phyloP scores from a whole-genome alignment of 495 filamentous ascomycete species.

The Penicillium cinerascens region DNA sequence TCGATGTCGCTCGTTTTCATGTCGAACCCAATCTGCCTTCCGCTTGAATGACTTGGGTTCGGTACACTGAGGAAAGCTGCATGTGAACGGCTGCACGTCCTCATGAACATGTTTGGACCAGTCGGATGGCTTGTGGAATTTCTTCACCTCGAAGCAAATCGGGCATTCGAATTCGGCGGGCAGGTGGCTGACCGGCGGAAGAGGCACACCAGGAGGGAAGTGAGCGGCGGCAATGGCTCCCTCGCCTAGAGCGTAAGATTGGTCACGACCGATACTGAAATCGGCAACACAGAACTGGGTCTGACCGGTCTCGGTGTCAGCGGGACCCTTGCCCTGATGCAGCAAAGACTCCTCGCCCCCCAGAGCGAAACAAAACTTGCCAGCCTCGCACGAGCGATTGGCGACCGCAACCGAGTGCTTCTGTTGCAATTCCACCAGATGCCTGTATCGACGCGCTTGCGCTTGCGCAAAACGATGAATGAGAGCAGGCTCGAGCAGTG shows the following conservation, averaged over 20 bases:
- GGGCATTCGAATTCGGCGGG: slow-evolving; percentile 93
- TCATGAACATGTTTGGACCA: slow-evolving; percentile 99
- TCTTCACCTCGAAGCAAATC: slow-evolving; percentile 85
- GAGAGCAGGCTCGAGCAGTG: slow-evolving; percentile 62
- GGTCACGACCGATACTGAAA: slow-evolving; percentile 58
- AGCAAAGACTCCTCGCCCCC: slow-evolving; percentile 57
- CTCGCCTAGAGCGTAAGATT: slow-evolving; percentile 59
- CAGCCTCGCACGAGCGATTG: slow-evolving; percentile 54
- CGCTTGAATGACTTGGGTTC: slow-evolving; percentile 95
- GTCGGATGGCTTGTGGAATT: slow-evolving; percentile 90
- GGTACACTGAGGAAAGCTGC: slow-evolving; percentile 79
- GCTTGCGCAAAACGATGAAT: slow-evolving; percentile 82
- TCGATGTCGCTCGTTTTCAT: slow-evolving; percentile 91
- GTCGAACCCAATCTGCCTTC: slow-evolving; percentile 96
- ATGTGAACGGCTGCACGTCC: slow-evolving; percentile 93
- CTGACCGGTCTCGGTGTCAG: slow-evolving; percentile 39
- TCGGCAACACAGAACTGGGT: slow-evolving; percentile 50
- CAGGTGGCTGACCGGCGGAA: slow-evolving; percentile 72
- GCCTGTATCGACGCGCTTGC: slow-evolving; percentile 75
- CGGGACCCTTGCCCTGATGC: slow-evolving; percentile 45
- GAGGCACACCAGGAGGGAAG: slow-evolving; percentile 78
- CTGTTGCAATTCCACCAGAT: slow-evolving; percentile 65
- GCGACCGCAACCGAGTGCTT: slow-evolving; percentile 62
- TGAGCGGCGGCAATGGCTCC: slow-evolving; percentile 63
- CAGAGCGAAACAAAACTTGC: slow-evolving; percentile 58